Percentiles rank a stretch among this genome's conserved stretches.
phyloP scores from a whole-genome alignment of 306 rosid species.

The Lithocarpus polystachyus region DNA sequence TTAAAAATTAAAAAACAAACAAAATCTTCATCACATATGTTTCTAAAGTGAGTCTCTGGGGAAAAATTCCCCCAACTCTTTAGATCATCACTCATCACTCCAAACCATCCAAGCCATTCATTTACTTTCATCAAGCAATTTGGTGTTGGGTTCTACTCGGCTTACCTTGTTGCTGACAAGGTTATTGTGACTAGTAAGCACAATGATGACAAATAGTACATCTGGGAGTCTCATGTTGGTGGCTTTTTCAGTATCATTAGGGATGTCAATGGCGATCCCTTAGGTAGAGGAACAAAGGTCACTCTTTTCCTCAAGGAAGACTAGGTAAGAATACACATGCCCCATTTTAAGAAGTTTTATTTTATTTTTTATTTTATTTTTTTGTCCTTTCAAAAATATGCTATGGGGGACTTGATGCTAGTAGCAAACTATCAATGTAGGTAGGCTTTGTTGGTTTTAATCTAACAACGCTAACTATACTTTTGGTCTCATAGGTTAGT shows the following conservation, averaged over 20 bases:
- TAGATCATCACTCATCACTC: no score
- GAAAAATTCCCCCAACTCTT: no score
- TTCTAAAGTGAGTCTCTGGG: no score
- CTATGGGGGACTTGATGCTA: not conserved
- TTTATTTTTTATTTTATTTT: no score
- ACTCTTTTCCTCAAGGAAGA: slow-evolving; percentile 33
- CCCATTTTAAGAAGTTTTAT: not conserved
- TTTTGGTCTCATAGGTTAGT: no score
- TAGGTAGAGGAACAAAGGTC: slow-evolving; percentile 26
- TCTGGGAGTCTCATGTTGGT: slow-evolving; percentile 33
- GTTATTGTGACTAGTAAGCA: slow-evolving; percentile 33
- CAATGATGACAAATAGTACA: slow-evolving; percentile 31
- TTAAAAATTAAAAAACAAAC: no score
- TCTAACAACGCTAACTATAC: no score
- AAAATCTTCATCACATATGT: no score
- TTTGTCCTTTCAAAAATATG: not conserved
- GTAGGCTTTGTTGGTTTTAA: not conserved
- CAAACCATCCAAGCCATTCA: no score
- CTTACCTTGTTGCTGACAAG: slow-evolving; percentile 30
- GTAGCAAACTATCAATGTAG: not conserved
- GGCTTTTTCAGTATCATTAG: slow-evolving; percentile 25
- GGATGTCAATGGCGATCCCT: slow-evolving; percentile 24
- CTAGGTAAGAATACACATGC: not conserved
- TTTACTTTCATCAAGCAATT: slow-evolving; percentile 1
- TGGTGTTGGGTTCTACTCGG: slow-evolving; percentile 33